A percentile compares a stretch with the other conserved stretches of the same genome.
Conservation (phyloP, 1,284 basidiomycete species). For the Megacollybia platyphylla region DNA sequence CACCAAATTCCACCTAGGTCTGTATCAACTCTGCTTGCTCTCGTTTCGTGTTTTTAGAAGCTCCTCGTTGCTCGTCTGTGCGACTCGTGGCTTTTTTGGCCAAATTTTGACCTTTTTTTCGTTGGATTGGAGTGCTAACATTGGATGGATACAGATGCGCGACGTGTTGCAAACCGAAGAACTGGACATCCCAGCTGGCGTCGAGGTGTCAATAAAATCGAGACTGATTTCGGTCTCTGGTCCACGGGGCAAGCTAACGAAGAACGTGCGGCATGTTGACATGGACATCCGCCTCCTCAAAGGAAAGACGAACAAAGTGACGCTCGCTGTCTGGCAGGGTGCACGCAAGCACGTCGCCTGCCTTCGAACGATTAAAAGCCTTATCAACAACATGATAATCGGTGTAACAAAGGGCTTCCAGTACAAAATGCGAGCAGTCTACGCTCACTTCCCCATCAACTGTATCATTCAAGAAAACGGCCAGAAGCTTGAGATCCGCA, state of each 20-base stretch:
- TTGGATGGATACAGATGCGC: conserved; percentile 52
- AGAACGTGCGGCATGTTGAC: conserved; percentile 90
- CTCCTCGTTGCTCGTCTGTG: neutral
- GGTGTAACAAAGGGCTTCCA: conserved; percentile 98
- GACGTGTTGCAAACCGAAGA: conserved; percentile 92
- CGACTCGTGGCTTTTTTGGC: conserved; percentile 1
- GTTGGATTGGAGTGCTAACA: conserved; percentile 11
- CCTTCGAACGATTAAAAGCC: conserved; percentile 88
- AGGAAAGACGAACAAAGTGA: conserved; percentile 68
- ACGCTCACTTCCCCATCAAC: conserved; percentile 99
- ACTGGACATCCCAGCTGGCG: conserved; percentile 78
- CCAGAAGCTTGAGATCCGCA: conserved; percentile 84
- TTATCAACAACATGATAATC: conserved; percentile 96
- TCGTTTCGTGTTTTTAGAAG: neutral
- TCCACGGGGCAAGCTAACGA: conserved; percentile 80
- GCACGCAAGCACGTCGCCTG: conserved; percentile 98
- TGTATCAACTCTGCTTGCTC: neutral
- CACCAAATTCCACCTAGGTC: neutral
- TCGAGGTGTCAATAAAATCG: conserved; percentile 80
- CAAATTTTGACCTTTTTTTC: neutral
- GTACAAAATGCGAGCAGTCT: conserved; percentile 99
- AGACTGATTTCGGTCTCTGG: conserved; percentile 84
- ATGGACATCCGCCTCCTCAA: conserved; percentile 89
- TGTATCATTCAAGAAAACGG: conserved; percentile 88
- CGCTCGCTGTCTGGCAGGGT: conserved; percentile 96